A percentile compares a stretch with the other conserved stretches of the same genome.
Conservation (phyloP, 495 filamentous ascomycete genomes). For the Chaetomidium leptoderma region DNA sequence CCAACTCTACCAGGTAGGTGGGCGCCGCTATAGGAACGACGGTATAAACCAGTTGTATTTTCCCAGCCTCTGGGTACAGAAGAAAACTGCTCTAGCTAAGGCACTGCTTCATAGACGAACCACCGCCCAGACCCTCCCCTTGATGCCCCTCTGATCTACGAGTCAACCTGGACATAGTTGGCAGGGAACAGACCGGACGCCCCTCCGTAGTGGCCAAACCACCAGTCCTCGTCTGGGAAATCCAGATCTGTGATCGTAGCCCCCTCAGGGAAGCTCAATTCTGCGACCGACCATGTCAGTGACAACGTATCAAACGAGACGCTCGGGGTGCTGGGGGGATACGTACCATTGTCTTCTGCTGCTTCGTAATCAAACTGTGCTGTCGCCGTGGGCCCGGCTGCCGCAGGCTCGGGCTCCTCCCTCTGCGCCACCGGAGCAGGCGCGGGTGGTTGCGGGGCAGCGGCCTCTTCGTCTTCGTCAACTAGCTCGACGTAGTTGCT, state of each 20-base stretch:
- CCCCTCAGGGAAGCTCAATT: slow-evolving; percentile 88
- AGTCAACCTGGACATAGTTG: slow-evolving; percentile 69
- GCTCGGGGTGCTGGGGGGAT: neutral
- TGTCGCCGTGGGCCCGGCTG: slow-evolving; percentile 61
- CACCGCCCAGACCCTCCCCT: no score
- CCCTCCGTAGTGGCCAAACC: slow-evolving; percentile 80
- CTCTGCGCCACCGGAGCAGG: slow-evolving; percentile 29
- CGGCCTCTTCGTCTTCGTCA: slow-evolving; percentile 46
- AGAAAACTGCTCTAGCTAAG: neutral
- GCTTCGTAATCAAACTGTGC: slow-evolving; percentile 97
- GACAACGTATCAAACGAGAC: neutral
- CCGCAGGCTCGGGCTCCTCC: slow-evolving; percentile 29
- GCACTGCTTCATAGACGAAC: neutral
- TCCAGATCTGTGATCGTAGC: slow-evolving; percentile 69
- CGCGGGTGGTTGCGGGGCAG: slow-evolving; percentile 20
- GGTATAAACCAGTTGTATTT: neutral
- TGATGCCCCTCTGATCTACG: slow-evolving; percentile 36
- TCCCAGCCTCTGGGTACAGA: neutral
- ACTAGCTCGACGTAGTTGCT: slow-evolving; percentile 93
- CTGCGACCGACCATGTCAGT: slow-evolving; percentile 27
- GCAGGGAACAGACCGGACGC: slow-evolving; percentile 86
- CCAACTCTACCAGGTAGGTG: no score
- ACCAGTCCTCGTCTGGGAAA: slow-evolving; percentile 99
- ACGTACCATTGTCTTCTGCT: slow-evolving; percentile 82
- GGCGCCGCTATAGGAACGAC: no score